Base-by-base conservation (phyloP, 1,284 basidiomycete genomes). In the Malassezia pachydermatis region DNA sequence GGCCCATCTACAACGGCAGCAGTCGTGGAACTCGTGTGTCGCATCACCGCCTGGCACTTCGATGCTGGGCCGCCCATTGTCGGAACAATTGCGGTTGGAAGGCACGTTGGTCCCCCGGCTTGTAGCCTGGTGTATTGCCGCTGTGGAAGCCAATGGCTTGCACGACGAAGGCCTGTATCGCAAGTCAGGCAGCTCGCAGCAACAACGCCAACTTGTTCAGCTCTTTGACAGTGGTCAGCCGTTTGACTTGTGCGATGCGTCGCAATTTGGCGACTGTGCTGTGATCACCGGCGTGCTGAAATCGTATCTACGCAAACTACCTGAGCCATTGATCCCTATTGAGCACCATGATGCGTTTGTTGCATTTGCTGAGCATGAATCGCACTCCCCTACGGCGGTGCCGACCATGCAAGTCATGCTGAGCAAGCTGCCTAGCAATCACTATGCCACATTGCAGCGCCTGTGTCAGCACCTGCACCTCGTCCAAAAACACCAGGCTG, bases 241-340 rank as follows among this genome's bases (percentile, higher is more conserved):
- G 1, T 96, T 98, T 70, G 86, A 98, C 70, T 79, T 98, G 35
- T 77, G 78, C 46, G 87, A 98, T 70, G 75, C 78, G 5, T 85
- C 96, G 60, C 78, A 81, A 28, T 98, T 95, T 78, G 95, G 94
- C 75, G 94, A 99, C 72, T 87, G 98, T 48, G 89, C 86, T 69
- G 88, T 88, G 51, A 82, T 96, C 62, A 98, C 94, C 0, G 92
- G 88, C 17, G 90, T 94, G 32, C 78, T 98, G 63, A 98, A 99
- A 78, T 87, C 84, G 34, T 98, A 96, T 75, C 88, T 99, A 80
- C 82, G 92, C 37, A 79, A 82, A 37, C 75, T 99, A 29, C 92
- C 92, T 2, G 79, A 84, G 50, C 94, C 94, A 2, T 76, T 99
- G 32, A 76, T 96, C 55, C 95, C 94, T 0, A 87, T 82, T 67